These are phyloP conservation scores for Diplodia sapinea DNA, from an alignment of 2,329 filamentous ascomycete genomes.

Conservation along the genomic window DNA sequence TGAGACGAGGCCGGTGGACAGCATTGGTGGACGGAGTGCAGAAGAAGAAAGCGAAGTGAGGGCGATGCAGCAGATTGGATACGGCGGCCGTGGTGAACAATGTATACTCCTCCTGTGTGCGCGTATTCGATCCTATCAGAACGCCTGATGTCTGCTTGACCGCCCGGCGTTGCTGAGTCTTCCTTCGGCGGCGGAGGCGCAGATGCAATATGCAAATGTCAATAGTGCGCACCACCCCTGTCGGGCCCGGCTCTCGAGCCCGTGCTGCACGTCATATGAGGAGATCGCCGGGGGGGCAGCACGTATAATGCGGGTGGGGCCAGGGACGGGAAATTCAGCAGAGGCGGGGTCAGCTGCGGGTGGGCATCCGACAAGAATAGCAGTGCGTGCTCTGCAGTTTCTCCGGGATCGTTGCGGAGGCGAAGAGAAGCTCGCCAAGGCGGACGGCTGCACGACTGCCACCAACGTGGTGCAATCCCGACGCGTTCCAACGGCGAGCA, in stretches of 20 bases:
- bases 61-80: not conserved
- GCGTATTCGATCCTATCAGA: not conserved
- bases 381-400: not conserved
- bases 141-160: not conserved
- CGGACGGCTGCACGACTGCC: conserved; percentile 10
- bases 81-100: conserved; percentile 8
- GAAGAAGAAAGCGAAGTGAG: not conserved
- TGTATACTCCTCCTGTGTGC: not conserved
- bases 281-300: conserved; percentile 10
- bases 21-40: not conserved
- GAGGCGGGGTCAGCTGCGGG: conserved; percentile 13
- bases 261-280: conserved; percentile 23
- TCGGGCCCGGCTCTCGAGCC: not conserved
- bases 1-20: not conserved
- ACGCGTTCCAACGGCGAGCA: conserved; percentile 20
- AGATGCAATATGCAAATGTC: conserved; percentile 21
- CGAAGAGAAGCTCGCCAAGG: conserved; percentile 22
- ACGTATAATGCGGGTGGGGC: not conserved
- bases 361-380: conserved; percentile 7
- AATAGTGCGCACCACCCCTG: conserved; percentile 21
- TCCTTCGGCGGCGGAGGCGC: not conserved
- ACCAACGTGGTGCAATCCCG: conserved; percentile 25
- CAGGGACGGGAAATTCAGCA: conserved; percentile 1
- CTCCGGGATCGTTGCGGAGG: not conserved
- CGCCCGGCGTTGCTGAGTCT: not conserved